Base-by-base conservation (phyloP, 202 grass and related monocot species). In the Digitaria exilis region DNA sequence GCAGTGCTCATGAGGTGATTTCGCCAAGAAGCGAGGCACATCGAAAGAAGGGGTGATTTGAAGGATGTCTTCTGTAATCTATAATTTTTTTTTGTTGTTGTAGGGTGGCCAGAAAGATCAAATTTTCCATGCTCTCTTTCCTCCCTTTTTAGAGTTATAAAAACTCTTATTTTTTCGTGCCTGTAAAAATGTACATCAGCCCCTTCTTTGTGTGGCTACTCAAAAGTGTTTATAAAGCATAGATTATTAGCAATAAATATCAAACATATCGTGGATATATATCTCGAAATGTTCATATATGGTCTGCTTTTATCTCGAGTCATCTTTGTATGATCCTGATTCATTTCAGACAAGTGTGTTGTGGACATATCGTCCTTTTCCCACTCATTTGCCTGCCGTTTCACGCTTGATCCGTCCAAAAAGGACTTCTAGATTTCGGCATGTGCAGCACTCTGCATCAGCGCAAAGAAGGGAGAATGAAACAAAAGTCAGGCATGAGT, bases 81-180 rank as follows among this genome's bases (percentile, higher is more conserved):
- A 78, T 87, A 82, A 81, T 60, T 24, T 59, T 78, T 39, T 39
- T 2, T n/a, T n/a, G n/a, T n/a, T 75, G 43, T 48, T 80, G 60
- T 84, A 49, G 52, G 75, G n/a, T 64, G 45, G 84, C 84, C 74
- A 64, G 84, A 84, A 75, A 83, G 80, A 90, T 87, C 43, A 90
- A 28, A 2, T 69, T 90, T 87, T 82, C 6, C 24, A 42, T 57
- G 34, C 48, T 83, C 32, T 79, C 75, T 80, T 70, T 65, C 63
- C n/a, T 64, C 24, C 52, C 60, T 1, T 5, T 11, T 73, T 74
- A 30, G 37, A 70, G 11, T 81, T 39, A 13, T n/a, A n/a, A n/a
- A n/a, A 50, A 68, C 21, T 64, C 30, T 57, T 54, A n/a, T 2
- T n/a, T 19, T 76, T 57, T 65, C 12, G 73, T 75, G 21, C 29